phyloP scores from a whole-genome alignment of 257 asterid genomes.

The Primulina huaijiensis region DNA sequence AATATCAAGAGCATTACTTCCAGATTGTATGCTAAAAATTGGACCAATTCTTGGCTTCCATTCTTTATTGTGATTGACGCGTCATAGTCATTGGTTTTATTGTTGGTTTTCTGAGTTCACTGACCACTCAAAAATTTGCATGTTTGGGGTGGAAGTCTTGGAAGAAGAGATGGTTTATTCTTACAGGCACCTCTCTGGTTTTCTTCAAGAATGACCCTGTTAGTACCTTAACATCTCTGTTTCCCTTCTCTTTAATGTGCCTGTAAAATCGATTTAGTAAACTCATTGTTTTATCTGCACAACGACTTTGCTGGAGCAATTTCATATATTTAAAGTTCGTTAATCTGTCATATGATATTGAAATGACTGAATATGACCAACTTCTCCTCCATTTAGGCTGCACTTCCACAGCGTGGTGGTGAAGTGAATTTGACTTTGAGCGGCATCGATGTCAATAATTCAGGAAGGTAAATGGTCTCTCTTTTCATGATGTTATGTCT shows the following conservation, averaged over 20 bases:
- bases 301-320: constrained; percentile 5
- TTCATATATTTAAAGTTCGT: constrained; percentile 19
- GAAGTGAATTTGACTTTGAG: constrained; percentile 92
- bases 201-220: constrained; percentile 96
- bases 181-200: constrained; percentile 89
- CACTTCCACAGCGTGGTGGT: constrained; percentile 89
- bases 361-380: constrained; percentile 15
- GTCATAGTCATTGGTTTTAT: not conserved
- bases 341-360: constrained; percentile 19
- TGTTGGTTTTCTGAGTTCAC: constrained; percentile 20
- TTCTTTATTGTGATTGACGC: constrained; percentile 6
- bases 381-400: constrained; percentile 48
- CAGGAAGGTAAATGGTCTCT: constrained; percentile 65
- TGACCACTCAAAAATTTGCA: constrained; percentile 39
- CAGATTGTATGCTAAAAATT: not conserved
- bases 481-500: constrained; percentile 11
- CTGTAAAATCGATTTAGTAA: constrained; percentile 18
- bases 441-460: constrained; percentile 88
- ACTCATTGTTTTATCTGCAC: constrained; percentile 11
- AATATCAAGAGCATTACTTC: no score
- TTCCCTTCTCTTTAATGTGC: constrained; percentile 15
- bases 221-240: constrained; percentile 32
- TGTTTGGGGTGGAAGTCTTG: constrained; percentile 97
- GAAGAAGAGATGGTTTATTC: constrained; percentile 97
- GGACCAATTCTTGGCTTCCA: not conserved